Base-by-base conservation (phyloP, 2,329 filamentous ascomycete genomes). In the Cephalotrichum gorgonifer region DNA sequence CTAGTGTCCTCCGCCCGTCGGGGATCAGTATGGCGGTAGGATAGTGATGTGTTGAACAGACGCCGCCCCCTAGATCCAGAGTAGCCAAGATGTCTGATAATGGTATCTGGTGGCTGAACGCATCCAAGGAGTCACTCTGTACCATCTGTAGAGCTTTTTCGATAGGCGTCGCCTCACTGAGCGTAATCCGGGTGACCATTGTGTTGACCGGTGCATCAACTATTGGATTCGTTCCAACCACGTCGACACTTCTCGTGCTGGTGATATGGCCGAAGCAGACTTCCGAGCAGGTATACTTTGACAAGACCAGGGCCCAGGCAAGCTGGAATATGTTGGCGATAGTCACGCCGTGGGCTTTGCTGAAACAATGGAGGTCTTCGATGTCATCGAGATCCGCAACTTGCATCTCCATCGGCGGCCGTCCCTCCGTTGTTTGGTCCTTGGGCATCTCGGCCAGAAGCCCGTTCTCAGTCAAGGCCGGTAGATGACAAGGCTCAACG, bases 291-390 rank as follows among this genome's bases (percentile, higher is more conserved):
- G 30, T 31, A 17, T 42, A 42, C 39, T 22, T 25, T 6, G 39
- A 64, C 3, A 80, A 56, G 0, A 75, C 65, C 20, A 78, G 62
- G 1, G 69, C 71, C 76, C 76, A 79, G 0, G 66, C 66, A 26
- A 74, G 64, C 48, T 77, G 73, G 0, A 79, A 62, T 2, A 78
- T 55, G 31, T 68, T 73, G 1, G 75, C 71, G 0, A 73, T 51
- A 0, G 75, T 79, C 9, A 73, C 61, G 6, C 63, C 66, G 3
- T 65, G 57, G 39, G 57, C 57, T 47, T 61, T 61, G 51, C 70
- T 71, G 53, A 69, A 71, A 0, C 54, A 42, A 8, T 59, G 55
- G 7, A 65, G 51, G 1, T 54, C 6, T 8, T 48, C 28, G 2
- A 53, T 43, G 17, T 49, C 12, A 30, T 30, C 17, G 8, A 57